Evolutionary conservation across 805 yeast species (phyloP).

Genomic region (Ogataea kodamae): DNA sequence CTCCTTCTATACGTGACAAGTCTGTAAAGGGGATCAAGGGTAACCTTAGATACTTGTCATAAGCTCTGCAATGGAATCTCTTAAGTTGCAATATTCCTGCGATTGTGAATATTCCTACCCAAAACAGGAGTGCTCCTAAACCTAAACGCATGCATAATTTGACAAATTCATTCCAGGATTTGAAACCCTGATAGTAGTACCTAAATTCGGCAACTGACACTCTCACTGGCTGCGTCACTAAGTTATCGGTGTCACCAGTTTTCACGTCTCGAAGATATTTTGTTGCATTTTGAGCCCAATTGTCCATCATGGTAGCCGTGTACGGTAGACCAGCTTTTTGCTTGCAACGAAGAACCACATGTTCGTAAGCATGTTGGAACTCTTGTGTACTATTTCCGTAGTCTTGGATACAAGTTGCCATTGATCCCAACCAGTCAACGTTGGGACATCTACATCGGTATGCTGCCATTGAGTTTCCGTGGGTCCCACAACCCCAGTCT

Average conservation of each 20-base stretch:
- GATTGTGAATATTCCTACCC: conserved; percentile 35
- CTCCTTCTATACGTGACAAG: conserved; percentile 19
- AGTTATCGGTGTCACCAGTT: conserved; percentile 18
- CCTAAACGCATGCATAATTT: conserved; percentile 38
- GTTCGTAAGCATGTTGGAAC: conserved; percentile 38
- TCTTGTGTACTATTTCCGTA: conserved; percentile 30
- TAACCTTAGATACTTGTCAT: conserved; percentile 3
- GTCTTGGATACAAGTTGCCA: conserved; percentile 39
- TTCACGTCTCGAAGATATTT: conserved; percentile 32
- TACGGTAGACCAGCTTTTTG: conserved; percentile 34
- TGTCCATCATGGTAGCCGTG: conserved; percentile 33
- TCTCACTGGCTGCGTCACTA: conserved; percentile 33
- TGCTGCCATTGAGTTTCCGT: conserved; percentile 31
- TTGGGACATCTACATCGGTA: conserved; percentile 42
- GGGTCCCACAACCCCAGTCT: conserved; percentile 43
- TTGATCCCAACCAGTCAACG: conserved; percentile 42
- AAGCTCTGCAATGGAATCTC: conserved; percentile 4
- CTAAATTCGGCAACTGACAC: conserved; percentile 32
- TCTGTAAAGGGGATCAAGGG: conserved; percentile 13
- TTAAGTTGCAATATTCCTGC: conserved; percentile 31
- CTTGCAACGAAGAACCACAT: conserved; percentile 36
- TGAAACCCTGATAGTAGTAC: conserved; percentile 34
- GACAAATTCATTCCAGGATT: conserved; percentile 37
- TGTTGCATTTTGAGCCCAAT: conserved; percentile 33
- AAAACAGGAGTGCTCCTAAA: conserved; percentile 44